phyloP scores from a whole-genome alignment of 2,329 filamentous ascomycete species.

The Pseudogymnoascus sp. region DNA sequence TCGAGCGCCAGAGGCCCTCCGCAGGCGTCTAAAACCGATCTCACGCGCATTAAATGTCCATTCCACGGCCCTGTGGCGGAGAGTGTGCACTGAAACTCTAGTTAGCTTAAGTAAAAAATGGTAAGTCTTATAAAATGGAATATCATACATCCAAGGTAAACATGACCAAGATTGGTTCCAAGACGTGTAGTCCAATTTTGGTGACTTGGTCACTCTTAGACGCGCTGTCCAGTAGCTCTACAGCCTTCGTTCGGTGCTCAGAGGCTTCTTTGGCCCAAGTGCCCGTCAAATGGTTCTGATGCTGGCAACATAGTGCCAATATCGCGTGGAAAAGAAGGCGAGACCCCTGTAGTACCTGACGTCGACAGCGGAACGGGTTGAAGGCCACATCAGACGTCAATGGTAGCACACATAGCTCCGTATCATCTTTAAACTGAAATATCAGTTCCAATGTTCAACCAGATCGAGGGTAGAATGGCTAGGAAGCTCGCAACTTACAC shows the following conservation, averaged over 20 bases:
- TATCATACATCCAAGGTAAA: slow-evolving; percentile 31
- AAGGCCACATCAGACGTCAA: slow-evolving; percentile 30
- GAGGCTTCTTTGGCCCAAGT: slow-evolving; percentile 22
- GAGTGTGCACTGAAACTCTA: slow-evolving; percentile 27
- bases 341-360: slow-evolving; percentile 23
- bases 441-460: neutral
- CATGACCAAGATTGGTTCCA: slow-evolving; percentile 31
- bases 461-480: neutral
- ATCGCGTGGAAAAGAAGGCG: slow-evolving; percentile 31
- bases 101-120: neutral
- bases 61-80: slow-evolving; percentile 32
- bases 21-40: slow-evolving; percentile 21
- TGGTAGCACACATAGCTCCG: slow-evolving; percentile 32
- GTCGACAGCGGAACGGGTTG: slow-evolving; percentile 32
- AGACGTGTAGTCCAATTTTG: slow-evolving; percentile 12
- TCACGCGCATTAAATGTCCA: slow-evolving; percentile 26
- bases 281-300: slow-evolving; percentile 28
- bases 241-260: slow-evolving; percentile 23
- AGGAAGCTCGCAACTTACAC: neutral
- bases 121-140: neutral
- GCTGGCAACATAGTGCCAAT: slow-evolving; percentile 29
- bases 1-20: slow-evolving; percentile 19
- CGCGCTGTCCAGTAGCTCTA: slow-evolving; percentile 24
- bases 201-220: slow-evolving; percentile 14
- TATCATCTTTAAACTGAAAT: slow-evolving; percentile 27